Conservation (phyloP, 2,329 filamentous ascomycete species). For the Leptoxyphium fumago region DNA sequence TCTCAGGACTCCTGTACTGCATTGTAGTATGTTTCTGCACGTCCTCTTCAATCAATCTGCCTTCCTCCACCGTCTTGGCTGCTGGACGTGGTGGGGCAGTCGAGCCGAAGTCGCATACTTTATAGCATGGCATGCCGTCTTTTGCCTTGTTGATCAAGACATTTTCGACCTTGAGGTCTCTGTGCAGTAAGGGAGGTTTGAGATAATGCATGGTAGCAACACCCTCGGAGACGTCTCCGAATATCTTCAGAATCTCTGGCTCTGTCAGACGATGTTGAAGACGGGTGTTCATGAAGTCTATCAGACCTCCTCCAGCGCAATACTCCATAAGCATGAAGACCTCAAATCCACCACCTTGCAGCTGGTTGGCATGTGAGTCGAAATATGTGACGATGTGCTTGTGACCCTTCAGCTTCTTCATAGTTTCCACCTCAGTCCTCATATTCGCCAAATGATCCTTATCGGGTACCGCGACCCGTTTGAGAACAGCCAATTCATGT, state of each 20-base stretch:
- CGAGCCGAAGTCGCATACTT: conserved; percentile 96
- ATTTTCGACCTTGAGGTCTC: conserved; percentile 96
- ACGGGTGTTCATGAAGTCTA: conserved; percentile 99
- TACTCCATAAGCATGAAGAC: conserved; percentile 98
- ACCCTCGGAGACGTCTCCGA: conserved; percentile 87
- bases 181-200: conserved; percentile 79
- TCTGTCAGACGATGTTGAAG: conserved; percentile 93
- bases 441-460: conserved; percentile 89
- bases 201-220: conserved; percentile 99
- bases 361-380: conserved; percentile 91
- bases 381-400: conserved; percentile 94
- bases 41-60: conserved; percentile 86
- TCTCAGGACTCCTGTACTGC: conserved; percentile 94
- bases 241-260: conserved; percentile 93
- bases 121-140: conserved; percentile 61
- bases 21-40: conserved; percentile 93
- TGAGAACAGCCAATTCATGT: conserved; percentile 71
- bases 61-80: conserved; percentile 75
- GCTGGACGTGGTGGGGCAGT: conserved; percentile 71
- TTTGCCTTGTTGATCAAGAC: conserved; percentile 60
- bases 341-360: conserved; percentile 87
- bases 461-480: conserved; percentile 91
- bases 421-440: conserved; percentile 97
- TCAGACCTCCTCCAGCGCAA: conserved; percentile 84
- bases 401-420: conserved; percentile 98